Base-by-base conservation (phyloP, 2,329 filamentous ascomycete genomes). In the Cladosporium sp. region DNA sequence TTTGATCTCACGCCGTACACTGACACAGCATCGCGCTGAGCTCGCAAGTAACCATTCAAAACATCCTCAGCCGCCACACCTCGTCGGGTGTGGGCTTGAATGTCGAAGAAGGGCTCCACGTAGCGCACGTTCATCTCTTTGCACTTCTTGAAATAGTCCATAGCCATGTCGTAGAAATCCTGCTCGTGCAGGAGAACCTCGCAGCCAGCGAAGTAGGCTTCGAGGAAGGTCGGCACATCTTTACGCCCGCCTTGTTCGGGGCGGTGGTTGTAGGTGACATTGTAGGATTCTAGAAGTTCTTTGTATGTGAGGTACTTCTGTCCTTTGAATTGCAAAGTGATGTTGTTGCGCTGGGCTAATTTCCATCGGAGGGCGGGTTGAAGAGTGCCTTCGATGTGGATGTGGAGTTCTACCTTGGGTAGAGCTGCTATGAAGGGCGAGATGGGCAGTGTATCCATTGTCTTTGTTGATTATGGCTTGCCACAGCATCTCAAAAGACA, bases 101-200 rank as follows among this genome's bases (percentile, higher is more conserved):
- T 50, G 30, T 50, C 47, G 30, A 50, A 50, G 47, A 50, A 50
- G 5, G 47, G 47, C 47, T 37, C 47, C 9, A 22, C 47, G 9
- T 50, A 50, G 28, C 47, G 47, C 6, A 50, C 47, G 15, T 37
- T 50, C 47, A 50, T 50, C 19, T 50, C 47, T 22, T 36, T 50
- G 30, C 47, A 50, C 30, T 37, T 50, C 19, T 37, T 20, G 30
- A 50, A 50, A 17, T 50, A 50, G 17, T 50, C 47, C 47, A 50
- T 50, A 25, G 47, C 47, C 47, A 50, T 19, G 30, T 50, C 47
- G 47, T 50, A 50, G 47, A 50, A 50, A 28, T 50, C 47, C 19
- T 50, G 30, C 11, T 50, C 47, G 4, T 19, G 28, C 9, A 50
- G 28, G 28, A 50, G 19, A 28, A 50, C 47, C 19, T 50, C 30